Conservation (phyloP, 495 filamentous ascomycete species). For the Penicillium nucicola region DNA sequence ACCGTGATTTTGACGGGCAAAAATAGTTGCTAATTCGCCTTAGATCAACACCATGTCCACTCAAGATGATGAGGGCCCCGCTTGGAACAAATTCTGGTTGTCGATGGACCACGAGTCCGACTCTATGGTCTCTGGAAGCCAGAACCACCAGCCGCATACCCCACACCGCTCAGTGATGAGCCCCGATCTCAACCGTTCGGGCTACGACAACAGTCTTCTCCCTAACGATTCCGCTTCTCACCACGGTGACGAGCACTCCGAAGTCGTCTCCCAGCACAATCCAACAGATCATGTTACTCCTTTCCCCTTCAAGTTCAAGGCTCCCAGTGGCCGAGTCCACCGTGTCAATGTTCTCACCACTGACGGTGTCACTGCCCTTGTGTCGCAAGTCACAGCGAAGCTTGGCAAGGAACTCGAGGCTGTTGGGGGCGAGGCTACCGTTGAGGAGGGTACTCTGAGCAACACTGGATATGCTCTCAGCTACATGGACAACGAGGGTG, state of each 20-base stretch:
- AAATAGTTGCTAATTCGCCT: neutral
- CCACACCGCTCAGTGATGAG: constrained; percentile 69
- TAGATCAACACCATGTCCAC: constrained; percentile 76
- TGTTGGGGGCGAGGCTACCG: constrained; percentile 74
- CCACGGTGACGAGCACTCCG: constrained; percentile 72
- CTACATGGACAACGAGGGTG: constrained; percentile 96
- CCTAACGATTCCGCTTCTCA: constrained; percentile 95
- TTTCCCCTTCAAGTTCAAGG: constrained; percentile 99
- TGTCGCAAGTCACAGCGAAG: constrained; percentile 76
- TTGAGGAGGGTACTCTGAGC: constrained; percentile 73
- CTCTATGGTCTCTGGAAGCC: constrained; percentile 91
- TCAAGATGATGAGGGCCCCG: constrained; percentile 86
- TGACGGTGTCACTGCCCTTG: constrained; percentile 77
- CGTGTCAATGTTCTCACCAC: constrained; percentile 80
- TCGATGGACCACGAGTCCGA: constrained; percentile 96
- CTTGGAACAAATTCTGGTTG: constrained; percentile 99
- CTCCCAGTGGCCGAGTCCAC: constrained; percentile 92
- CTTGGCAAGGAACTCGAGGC: constrained; percentile 82
- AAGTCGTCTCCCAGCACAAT: constrained; percentile 52
- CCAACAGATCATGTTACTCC: constrained; percentile 58
- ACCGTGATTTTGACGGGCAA: neutral
- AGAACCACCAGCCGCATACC: constrained; percentile 60
- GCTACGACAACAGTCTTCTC: constrained; percentile 74
- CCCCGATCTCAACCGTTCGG: constrained; percentile 63
- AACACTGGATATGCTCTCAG: constrained; percentile 87